Evolutionary conservation across 805 yeast genomes (phyloP), one percentile per base, ranked within the genome.

Genomic region (Myxozyma neotropica): DNA sequence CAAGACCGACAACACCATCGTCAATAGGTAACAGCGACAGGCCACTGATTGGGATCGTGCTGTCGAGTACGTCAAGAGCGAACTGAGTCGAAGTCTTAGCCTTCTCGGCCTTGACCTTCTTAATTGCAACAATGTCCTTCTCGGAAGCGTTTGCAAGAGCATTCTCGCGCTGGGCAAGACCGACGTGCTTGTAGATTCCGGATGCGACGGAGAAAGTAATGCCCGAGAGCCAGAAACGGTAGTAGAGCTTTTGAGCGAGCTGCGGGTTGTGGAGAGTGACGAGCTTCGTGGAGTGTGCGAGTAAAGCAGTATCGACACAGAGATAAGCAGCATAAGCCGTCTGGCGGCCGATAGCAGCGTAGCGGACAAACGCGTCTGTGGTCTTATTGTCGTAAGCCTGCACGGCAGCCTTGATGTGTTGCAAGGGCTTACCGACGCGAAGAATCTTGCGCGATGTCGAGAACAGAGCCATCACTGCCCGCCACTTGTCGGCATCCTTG

Each of bases 1-100:
- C 90, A 58, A 85, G 75, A 38, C 96, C 97, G 52, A 90, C 82
- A 43, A 85, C 79, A 51, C 95, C 94, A 68, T 92, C 97, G 71
- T 84, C 83, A 68, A 83, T 77, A 67, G 78, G 78, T 67, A 87
- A 76, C 74, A 78, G 75, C 58, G 81, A 79, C 73, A 88, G 80
- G 55, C 84, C 82, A 73, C 87, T 84, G 70, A 86, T 76, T 12
- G 94, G 96, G 69, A 92, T 86, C 63, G 87, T 78, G 64, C 82
- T 71, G 74, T 92, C 97, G 62, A 87, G 80, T 10, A 81, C 72
- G 71, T 90, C 93, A 89, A 93, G 88, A 29, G 86, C 73, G 61
- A 89, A 75, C 74, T 84, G 88, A 69, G 86, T 80, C 67, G 79
- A 77, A 13, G 87, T 83, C 52, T 75, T 70, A 67, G 75, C 71